Percentiles rank a stretch among this genome's conserved stretches.
phyloP scores from a whole-genome alignment of 164 flowering plant species.

The Dillenia suffruticosa region DNA sequence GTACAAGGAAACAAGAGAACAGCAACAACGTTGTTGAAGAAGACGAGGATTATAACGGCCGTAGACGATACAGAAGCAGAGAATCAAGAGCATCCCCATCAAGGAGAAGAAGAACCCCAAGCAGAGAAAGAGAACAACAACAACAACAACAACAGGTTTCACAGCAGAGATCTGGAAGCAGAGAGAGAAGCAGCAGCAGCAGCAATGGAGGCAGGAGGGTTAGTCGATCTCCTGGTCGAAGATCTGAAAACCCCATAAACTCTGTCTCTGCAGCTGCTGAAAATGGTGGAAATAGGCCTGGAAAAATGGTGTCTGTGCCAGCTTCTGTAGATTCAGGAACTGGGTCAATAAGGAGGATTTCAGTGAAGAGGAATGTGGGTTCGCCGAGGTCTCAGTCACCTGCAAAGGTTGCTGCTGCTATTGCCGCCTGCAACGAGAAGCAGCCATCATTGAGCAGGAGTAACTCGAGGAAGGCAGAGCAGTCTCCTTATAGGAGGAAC shows the following conservation, averaged over 20 bases:
- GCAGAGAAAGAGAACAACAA: conserved; percentile 60
- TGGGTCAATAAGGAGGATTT: conserved; percentile 33
- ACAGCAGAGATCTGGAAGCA: conserved; percentile 42
- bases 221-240: conserved; percentile 79
- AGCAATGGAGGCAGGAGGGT: conserved; percentile 47
- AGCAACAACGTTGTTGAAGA: conserved; percentile 6
- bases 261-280: conserved; percentile 2
- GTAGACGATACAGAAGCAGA: conserved; percentile 21
- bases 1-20: not conserved
- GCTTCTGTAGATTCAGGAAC: conserved; percentile 34
- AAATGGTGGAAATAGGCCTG: conserved; percentile 35
- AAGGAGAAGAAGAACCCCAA: conserved; percentile 63
- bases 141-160: conserved; percentile 44
- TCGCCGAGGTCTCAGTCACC: conserved; percentile 89
- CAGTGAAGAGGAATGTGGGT: conserved; percentile 54
- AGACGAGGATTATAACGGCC: conserved; percentile 3
- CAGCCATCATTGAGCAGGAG: conserved; percentile 66
- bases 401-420: conserved; percentile 31
- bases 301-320: conserved; percentile 82
- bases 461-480: conserved; percentile 75
- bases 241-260: conserved; percentile 43
- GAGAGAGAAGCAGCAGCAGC: conserved; percentile 24
- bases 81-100: conserved; percentile 25
- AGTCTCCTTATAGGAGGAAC: conserved; percentile 79
- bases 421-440: conserved; percentile 15